phyloP scores from a whole-genome alignment of 225 moss, liverwort and hornwort species.

The Thuidium tamariscinum region DNA sequence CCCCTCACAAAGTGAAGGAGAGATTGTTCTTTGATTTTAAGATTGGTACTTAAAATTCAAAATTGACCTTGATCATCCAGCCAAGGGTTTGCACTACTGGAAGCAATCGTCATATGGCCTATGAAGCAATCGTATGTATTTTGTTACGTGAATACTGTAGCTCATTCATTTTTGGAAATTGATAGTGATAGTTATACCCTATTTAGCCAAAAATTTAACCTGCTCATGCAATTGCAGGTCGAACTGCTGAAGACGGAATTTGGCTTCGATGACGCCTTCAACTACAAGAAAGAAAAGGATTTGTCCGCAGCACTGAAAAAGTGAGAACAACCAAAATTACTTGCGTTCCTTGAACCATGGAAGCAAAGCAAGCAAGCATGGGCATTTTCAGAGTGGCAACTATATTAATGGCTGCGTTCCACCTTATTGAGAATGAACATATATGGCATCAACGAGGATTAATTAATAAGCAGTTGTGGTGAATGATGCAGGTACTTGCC shows the following conservation, averaged over 20 bases:
- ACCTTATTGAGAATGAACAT: no score
- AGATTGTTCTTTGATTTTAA: neutral
- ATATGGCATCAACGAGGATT: neutral
- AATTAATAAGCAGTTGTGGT: neutral
- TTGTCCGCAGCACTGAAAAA: constrained; percentile 36
- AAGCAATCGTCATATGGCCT: neutral
- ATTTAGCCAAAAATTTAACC: neutral
- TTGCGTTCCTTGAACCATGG: neutral
- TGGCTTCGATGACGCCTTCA: constrained; percentile 61
- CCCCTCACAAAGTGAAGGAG: neutral
- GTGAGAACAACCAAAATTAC: neutral
- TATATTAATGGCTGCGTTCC: neutral
- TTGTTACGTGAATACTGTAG: neutral
- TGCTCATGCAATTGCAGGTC: constrained; percentile 14
- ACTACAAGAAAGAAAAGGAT: constrained; percentile 67
- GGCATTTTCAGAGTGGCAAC: neutral
- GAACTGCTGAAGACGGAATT: constrained; percentile 45
- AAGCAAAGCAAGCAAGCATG: neutral
- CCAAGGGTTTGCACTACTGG: no score
- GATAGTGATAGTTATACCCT: neutral
- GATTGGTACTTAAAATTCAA: neutral
- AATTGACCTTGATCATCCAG: neutral
- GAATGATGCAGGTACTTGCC: constrained; percentile 30
- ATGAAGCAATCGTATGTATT: neutral
- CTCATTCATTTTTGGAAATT: neutral